Base-by-base conservation (phyloP, 805 yeast species). In the Jamesozyma rosinii region DNA sequence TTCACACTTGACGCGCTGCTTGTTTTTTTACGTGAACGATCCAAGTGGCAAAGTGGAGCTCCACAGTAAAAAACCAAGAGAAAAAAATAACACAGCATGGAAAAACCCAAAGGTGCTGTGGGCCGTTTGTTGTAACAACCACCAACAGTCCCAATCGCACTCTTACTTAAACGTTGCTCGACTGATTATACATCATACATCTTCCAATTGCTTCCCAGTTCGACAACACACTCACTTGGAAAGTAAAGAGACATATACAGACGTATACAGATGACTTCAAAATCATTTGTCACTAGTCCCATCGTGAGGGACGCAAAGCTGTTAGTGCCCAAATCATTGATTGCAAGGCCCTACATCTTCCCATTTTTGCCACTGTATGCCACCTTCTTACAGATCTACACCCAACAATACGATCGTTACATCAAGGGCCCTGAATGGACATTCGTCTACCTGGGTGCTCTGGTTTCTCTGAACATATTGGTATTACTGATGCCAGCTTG, bases 351-450 rank as follows among this genome's bases (percentile, higher is more conserved):
- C 4, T 89, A 85, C 57, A 81, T 83, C 20, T 77, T 84, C 72
- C 95, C 95, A 9, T 89, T 88, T 62, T 63, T 82, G 45, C 71
- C 82, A 37, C 64, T 86, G 37, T 90, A 90, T 59, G 95, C 95
- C 5, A 57, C 74, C 17, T 85, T 84, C 61, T 67, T 68, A 42
- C 77, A 83, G 54, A 61, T 85, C 33, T 90, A 84, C 61, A 55
- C 63, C 46, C 66, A 67, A 47, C 76, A 80, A 44, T 90, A 90
- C 63, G 97, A 90, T 45, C 69, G 66, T 45, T 85, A 85, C 59
- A 83, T 90, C 56, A 83, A 75, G 37, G 96, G 96, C 21, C 74
- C 82, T 37, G 98, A 90, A 66, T 92, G 98, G 97, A 92, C 97
- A 0, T 86, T 85, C 62, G 92, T 90, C 31, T 89, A 77, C 57